Percentiles rank a stretch among this genome's conserved stretches.
These are phyloP conservation scores for Wickerhamiella occidentalis DNA, from an alignment of 805 yeast species.

Conservation along the genomic window DNA sequence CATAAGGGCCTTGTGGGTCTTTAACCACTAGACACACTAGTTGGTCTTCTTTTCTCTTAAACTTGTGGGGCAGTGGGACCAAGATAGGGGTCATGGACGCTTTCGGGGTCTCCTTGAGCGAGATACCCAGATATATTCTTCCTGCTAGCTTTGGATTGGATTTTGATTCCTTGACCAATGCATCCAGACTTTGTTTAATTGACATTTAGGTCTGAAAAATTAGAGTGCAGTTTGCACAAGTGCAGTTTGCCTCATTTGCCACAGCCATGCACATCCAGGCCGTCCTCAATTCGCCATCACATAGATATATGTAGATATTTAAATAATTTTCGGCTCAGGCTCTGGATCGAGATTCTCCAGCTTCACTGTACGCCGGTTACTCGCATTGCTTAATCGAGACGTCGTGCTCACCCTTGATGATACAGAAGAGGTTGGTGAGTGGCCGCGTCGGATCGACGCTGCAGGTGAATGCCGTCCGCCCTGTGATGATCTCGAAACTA, in stretches of 20 bases:
- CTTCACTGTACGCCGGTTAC: constrained; percentile 1
- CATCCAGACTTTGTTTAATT: constrained; percentile 10
- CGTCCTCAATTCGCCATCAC: too few species aligned
- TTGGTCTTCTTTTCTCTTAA: constrained; percentile 18
- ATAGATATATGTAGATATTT: neutral
- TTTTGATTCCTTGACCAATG: constrained; percentile 16
- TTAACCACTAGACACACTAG: constrained; percentile 20
- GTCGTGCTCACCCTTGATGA: neutral
- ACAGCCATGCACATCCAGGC: too few species aligned
- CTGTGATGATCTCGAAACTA: constrained; percentile 5
- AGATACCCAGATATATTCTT: constrained; percentile 18
- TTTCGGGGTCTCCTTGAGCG: constrained; percentile 14
- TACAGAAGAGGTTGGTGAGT: constrained; percentile 5
- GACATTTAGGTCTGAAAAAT: neutral
- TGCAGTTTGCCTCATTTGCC: constrained; percentile 3
- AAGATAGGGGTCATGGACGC: constrained; percentile 14
- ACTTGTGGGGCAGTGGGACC: constrained; percentile 19
- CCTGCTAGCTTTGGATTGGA: constrained; percentile 17
- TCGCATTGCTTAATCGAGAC: neutral
- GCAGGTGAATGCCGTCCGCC: neutral
- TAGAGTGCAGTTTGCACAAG: too few species aligned
- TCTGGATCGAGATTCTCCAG: constrained; percentile 7
- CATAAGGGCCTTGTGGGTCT: constrained; percentile 17
- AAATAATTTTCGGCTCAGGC: neutral
- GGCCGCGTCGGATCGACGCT: constrained; percentile 4